phyloP scores from a whole-genome alignment of 2,329 filamentous ascomycete genomes.

The Alternaria metachromatica region DNA sequence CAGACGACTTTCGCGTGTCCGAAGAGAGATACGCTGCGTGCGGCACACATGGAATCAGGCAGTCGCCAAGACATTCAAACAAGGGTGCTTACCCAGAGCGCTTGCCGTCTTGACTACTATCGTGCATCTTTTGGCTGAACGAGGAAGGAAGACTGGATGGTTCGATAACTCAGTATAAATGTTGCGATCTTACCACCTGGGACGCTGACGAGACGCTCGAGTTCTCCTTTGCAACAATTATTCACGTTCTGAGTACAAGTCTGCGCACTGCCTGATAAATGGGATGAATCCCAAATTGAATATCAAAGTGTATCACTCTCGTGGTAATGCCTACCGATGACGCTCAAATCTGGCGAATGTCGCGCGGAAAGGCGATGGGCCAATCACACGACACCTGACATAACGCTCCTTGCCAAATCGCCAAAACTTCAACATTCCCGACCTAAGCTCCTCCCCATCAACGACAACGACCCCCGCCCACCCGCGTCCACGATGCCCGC shows the following conservation, averaged over 20 bases:
- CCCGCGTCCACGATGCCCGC: slow-evolving; percentile 56
- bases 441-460: slow-evolving; percentile 25
- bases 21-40: not conserved
- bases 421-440: slow-evolving; percentile 37
- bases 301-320: not conserved
- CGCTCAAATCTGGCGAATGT: slow-evolving; percentile 5
- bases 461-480: slow-evolving; percentile 32
- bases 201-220: not conserved
- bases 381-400: slow-evolving; percentile 16
- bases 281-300: not conserved
- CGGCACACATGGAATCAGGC: not conserved
- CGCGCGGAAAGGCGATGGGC: not conserved
- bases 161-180: not conserved
- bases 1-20: not conserved
- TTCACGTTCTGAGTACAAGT: not conserved
- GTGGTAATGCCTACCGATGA: slow-evolving; percentile 8
- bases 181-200: not conserved
- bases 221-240: not conserved
- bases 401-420: slow-evolving; percentile 20
- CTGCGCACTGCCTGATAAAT: not conserved
- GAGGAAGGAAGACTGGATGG: not conserved
- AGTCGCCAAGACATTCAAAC: not conserved
- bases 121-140: not conserved
- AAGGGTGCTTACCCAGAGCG: not conserved
- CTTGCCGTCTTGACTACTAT: not conserved